Base-by-base conservation (phyloP, 169 alveolate genomes). In the Eimeria sp. region DNA sequence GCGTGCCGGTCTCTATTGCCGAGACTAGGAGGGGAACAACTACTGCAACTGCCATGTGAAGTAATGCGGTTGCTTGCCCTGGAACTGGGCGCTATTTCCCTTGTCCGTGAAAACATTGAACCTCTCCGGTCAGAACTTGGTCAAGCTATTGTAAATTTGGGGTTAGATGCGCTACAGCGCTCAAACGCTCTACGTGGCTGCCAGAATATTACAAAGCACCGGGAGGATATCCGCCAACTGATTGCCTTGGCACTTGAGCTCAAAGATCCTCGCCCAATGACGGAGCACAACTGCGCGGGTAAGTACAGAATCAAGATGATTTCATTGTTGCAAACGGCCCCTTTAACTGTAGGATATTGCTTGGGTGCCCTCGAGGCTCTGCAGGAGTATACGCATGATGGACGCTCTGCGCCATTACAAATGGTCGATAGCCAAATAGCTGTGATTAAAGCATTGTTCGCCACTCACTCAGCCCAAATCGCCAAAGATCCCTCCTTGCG, bases 301-400 rank as follows among this genome's bases (percentile, higher is more conserved):
- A 75, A 30, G 61, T 75, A 75, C 84, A 34, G 82, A 72, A 18
- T 10, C 11, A 72, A 75, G 30, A 75, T 75, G 84, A 18, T 75
- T 40, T 43, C 61, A 10, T 18, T 75, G 20, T 43, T 75, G 84
- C 61, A 45, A 20, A 75, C 84, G 20, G 54, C 57, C 30, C 5
- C 40, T 18, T 1, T 10, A 20, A 58, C 22, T 22, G 40, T 34
- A 22, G 57, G 34, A 20, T 34, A 34, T 75, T 75, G 84, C 16
- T 16, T 43, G 30, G 84, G 84, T 45, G 84, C 43, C 13, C 30
- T 75, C 6, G 61, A 43, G 58, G 84, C 34, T 7, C 57, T 75
- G 27, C 25, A 40, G 76, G 30, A 5, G 61, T 75, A 13, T 9
- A 75, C 16, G 84, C 7, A 45, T 40, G n/a, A 14, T 14, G 11